Conservation (phyloP, 2,329 filamentous ascomycete species). For the Uncinocarpus reesii region DNA sequence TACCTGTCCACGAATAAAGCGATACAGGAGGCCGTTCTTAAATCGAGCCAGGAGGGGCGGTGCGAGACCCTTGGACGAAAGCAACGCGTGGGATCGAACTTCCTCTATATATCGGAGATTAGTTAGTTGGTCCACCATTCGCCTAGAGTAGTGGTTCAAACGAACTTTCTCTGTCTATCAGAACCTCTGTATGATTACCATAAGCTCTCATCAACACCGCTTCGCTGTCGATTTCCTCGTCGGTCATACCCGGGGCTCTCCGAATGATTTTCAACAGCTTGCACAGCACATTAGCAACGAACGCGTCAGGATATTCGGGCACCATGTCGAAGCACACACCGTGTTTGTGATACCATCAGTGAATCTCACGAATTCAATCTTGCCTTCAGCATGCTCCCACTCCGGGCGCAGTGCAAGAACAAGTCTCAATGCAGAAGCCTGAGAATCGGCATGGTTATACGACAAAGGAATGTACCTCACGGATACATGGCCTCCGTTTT, state of each 20-base stretch:
- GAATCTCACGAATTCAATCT: conserved; percentile 78
- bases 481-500: conserved; percentile 17
- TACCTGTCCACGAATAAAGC: conserved; percentile 71
- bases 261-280: conserved; percentile 45
- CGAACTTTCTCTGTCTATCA: conserved; percentile 90
- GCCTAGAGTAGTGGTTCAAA: conserved; percentile 19
- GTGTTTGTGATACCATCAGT: conserved; percentile 99
- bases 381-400: conserved; percentile 64
- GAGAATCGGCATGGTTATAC: conserved; percentile 67
- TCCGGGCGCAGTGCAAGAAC: conserved; percentile 71
- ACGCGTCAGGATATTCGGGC: too few relatives aligned
- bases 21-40: conserved; percentile 90
- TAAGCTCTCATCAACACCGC: conserved; percentile 86
- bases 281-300: conserved; percentile 7
- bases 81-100: conserved; percentile 64
- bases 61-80: conserved; percentile 72
- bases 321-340: conserved; percentile 39
- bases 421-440: conserved; percentile 67
- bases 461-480: conserved; percentile 56
- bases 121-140: not conserved
- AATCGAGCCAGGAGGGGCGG: conserved; percentile 84
- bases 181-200: conserved; percentile 81
- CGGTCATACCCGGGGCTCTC: conserved; percentile 53
- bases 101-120: conserved; percentile 40
- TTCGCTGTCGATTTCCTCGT: conserved; percentile 69